Base-by-base conservation (phyloP, 1,139 yeast genomes). In the Debaryomyces coudertii region DNA sequence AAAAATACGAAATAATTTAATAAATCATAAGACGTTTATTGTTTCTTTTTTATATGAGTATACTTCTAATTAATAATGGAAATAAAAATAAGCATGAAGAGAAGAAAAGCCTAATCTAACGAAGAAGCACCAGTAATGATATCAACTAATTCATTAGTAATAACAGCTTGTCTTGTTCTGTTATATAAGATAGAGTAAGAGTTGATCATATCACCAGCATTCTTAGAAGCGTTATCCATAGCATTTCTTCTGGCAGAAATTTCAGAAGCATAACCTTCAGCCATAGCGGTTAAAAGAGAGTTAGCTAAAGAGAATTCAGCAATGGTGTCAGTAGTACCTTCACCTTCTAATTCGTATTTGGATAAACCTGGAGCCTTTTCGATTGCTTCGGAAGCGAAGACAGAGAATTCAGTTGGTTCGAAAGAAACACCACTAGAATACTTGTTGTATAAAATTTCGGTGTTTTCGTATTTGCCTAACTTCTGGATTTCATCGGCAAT, bases 91-190 rank as follows among this genome's bases (percentile, higher is more conserved):
- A 42, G 28, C 16, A 31, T 24, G 35, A 22, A 44, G 38, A 18
- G 16, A 22, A 30, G 36, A 12, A 27, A n/a, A 25, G 18, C 46
- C 56, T 87, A 93, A 78, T 88, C 97, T 79, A 93, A 85, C 53
- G 98, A 90, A 55, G 98, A 89, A 67, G 98, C 99, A 90, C 99
- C 99, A 66, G 99, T 93, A 73, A 93, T 93, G 69, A 93, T 93
- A 79, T 93, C 99, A 67, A 93, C 98, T 85, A 93, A 82, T 81
- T 93, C 99, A 83, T 93, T 93, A 78, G 99, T 93, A 69, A 93
- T 93, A 70, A 92, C 99, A 63, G 99, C 99, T 83, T 93, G 99
- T 87, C 99, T 92, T 70, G 98, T 89, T 85, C 99, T 92, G 92
- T 93, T 93, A 79, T 93, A 93, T 74, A 92, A 84, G 73, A 93